Evolutionary conservation across 495 filamentous ascomycete genomes (phyloP), one percentile per base, ranked within the genome.

Genomic region (Chaetomium fimeti): DNA sequence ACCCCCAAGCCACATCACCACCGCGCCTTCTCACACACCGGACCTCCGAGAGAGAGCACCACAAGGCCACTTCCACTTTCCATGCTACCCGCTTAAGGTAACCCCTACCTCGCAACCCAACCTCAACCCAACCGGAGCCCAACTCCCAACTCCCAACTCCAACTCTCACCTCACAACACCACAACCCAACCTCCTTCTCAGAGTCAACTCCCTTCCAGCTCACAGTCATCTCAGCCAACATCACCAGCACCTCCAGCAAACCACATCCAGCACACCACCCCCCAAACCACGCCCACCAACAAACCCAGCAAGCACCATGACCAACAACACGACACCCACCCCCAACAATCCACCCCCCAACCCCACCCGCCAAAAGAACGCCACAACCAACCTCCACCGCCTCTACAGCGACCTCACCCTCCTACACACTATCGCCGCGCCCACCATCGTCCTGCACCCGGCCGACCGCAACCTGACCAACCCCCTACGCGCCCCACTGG

Each of bases 331-430:
- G 6, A 36, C 32, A 36, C 7, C 32, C 32, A n/a, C n/a, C 8
- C 7, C 32, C 3, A 36, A 11, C 32, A 36, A 6, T 9, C 3
- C 32, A 36, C 32, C 8, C 32, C 7, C 32, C 32, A 36, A 36
- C 32, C 32, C 32, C 3, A 11, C 32, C 32, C 32, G 12, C 32
- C 12, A 43, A 15, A 5, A 43, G 40, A 1, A 11, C 40, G 11
- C 40, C 40, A 11, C 40, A 43, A 43, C 13, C 13, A 48, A 70
- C 12, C 65, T 75, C 0, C 25, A 22, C 6, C 66, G 69, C 63
- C 47, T 74, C 24, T 74, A 71, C 47, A 22, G 32, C 0, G 70
- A 75, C 55, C 38, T 74, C 5, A 66, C 54, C 18, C 70, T 66
- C 20, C 60, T 75, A 11, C 61, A 54, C 5, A 12, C 63, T 3